Percentiles rank a stretch among this genome's conserved stretches.
Conservation (phyloP, 192 early-diverging fungal genomes). For the Podochytrium sp. region DNA sequence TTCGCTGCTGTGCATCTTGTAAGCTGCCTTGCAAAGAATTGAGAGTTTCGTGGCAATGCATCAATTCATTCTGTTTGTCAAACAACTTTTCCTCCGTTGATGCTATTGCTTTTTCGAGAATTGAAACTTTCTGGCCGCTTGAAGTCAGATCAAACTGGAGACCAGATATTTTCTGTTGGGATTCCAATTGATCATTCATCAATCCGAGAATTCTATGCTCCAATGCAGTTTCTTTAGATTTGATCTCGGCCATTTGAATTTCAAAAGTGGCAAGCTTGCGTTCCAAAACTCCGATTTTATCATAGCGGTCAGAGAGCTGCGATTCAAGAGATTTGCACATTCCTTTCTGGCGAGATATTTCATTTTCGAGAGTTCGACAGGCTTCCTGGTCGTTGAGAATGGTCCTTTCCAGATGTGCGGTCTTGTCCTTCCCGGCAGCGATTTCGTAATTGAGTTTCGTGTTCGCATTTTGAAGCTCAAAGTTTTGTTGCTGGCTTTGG, state of each 20-base stretch:
- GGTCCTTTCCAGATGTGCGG: not conserved
- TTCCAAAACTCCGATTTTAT: conserved; percentile 14
- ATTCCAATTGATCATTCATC: conserved; percentile 9
- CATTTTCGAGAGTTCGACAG: conserved; percentile 3
- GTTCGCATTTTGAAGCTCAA: conserved; percentile 12
- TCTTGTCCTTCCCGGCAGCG: conserved; percentile 6
- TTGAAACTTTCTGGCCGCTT: not conserved
- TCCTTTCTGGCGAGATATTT: conserved; percentile 25
- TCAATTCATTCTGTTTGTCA: not conserved
- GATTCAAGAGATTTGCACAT: conserved; percentile 31
- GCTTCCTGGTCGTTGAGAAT: not conserved
- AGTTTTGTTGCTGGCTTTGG: not conserved
- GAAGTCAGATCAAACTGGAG: conserved; percentile 4
- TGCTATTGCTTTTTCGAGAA: conserved; percentile 3
- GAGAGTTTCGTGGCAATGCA: conserved; percentile 6
- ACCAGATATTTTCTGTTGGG: not conserved
- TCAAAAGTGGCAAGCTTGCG: conserved; percentile 18
- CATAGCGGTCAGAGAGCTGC: conserved; percentile 12
- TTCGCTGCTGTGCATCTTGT: not conserved
- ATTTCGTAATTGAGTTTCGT: conserved; percentile 11
- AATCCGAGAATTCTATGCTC: not conserved
- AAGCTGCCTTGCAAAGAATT: not conserved
- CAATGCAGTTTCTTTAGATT: not conserved
- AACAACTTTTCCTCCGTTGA: conserved; percentile 11
- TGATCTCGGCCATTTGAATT: conserved; percentile 12